Percentiles rank a stretch among this genome's conserved stretches.
Conservation (phyloP, 2,329 filamentous ascomycete genomes). For the Eutypella sp. region DNA sequence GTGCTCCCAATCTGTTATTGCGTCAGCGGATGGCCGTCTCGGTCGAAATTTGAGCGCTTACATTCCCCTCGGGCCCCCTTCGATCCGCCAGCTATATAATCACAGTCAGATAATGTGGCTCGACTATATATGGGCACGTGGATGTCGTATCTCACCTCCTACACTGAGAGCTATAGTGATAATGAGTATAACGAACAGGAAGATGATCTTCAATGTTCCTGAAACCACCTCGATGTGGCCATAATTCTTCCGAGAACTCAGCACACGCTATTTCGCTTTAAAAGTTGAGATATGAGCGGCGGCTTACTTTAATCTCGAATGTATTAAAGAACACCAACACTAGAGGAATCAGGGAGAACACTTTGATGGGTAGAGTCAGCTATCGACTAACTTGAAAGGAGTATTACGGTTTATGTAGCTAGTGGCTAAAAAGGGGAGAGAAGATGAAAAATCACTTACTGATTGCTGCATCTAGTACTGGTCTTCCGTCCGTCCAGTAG, state of each 20-base stretch:
- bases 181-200: conserved; percentile 18
- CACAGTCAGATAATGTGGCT: neutral
- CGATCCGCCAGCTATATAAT: neutral
- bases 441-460: neutral
- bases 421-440: neutral
- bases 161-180: conserved; percentile 11
- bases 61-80: neutral
- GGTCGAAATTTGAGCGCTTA: neutral
- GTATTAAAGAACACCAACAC: conserved; percentile 16
- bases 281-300: neutral
- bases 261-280: neutral
- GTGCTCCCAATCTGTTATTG: conserved; percentile 11
- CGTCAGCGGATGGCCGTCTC: conserved; percentile 1
- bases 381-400: conserved; percentile 8
- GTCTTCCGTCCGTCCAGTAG: conserved; percentile 14
- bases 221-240: conserved; percentile 23
- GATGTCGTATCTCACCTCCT: conserved; percentile 8
- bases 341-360: conserved; percentile 21
- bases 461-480: neutral
- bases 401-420: neutral
- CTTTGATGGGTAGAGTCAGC: conserved; percentile 1
- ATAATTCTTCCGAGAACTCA: conserved; percentile 15
- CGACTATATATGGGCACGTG: neutral
- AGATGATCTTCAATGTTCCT: conserved; percentile 20
- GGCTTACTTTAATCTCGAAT: conserved; percentile 18